phyloP scores from a whole-genome alignment of 176 grass and related monocot genomes.

The Elymus sibiricus region DNA sequence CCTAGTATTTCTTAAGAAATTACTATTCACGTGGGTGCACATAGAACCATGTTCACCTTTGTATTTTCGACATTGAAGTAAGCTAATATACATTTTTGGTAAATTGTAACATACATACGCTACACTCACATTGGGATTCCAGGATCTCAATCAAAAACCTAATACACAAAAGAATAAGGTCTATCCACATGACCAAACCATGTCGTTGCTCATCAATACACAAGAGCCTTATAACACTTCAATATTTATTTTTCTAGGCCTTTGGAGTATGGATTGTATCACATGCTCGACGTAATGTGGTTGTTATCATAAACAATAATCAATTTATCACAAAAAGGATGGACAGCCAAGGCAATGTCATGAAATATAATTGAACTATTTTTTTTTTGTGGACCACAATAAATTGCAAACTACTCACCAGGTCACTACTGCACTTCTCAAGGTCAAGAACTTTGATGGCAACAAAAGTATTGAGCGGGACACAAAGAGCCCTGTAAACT shows the following conservation, averaged over 20 bases:
- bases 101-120: background rate
- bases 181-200: conserved; percentile 19
- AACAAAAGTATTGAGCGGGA: conserved; percentile 79
- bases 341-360: background rate
- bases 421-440: conserved; percentile 92
- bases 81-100: background rate
- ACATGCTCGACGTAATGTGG: background rate
- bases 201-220: background rate
- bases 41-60: no score
- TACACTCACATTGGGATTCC: background rate
- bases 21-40: no score
- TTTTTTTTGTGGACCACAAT: background rate
- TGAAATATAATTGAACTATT: conserved; percentile 9
- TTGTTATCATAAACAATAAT: background rate
- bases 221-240: background rate
- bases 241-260: background rate
- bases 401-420: conserved; percentile 52
- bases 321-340: background rate
- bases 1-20: no score
- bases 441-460: conserved; percentile 97
- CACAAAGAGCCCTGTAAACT: conserved; percentile 77
- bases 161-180: background rate
- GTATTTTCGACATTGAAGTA: no score
- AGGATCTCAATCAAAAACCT: conserved; percentile 7
- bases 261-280: background rate